Evolutionary conservation across 2,329 filamentous ascomycete species (phyloP).

Genomic region (Ophiosphaerella korrae): DNA sequence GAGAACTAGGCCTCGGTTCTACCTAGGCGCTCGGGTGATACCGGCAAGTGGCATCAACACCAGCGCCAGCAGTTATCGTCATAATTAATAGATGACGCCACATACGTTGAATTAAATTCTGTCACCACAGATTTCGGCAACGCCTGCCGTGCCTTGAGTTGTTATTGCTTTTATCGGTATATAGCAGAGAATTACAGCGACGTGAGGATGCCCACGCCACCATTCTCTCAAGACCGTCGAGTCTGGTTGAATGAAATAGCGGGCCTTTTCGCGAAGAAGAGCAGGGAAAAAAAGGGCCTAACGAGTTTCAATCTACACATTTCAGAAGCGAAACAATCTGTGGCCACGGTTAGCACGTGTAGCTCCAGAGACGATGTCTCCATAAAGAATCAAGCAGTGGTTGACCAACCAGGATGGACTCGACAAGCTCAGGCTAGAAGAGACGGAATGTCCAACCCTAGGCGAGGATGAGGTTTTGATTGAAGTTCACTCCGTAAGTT

Average conservation of each 20-base stretch:
- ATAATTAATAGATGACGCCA: constrained; percentile 40
- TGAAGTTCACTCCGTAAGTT: constrained; percentile 57
- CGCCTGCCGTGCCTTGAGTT: constrained; percentile 8
- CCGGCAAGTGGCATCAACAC: constrained; percentile 67
- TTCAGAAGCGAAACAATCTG: constrained; percentile 13
- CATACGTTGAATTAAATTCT: constrained; percentile 19
- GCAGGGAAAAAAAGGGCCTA: constrained; percentile 12
- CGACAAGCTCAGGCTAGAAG: constrained; percentile 46
- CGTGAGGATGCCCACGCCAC: constrained; percentile 41
- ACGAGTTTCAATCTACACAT: constrained; percentile 11
- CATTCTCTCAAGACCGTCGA: constrained; percentile 43
- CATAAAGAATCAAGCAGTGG: constrained; percentile 48
- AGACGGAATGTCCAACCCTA: constrained; percentile 40
- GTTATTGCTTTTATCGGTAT: neutral
- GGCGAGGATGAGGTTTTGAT: constrained; percentile 56
- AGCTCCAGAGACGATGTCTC: constrained; percentile 25
- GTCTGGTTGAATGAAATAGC: constrained; percentile 43
- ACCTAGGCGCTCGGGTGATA: constrained; percentile 26
- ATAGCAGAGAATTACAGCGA: constrained; percentile 2
- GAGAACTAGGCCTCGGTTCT: constrained; percentile 18
- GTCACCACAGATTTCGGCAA: constrained; percentile 22
- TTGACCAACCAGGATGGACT: constrained; percentile 51
- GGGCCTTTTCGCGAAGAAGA: constrained; percentile 30
- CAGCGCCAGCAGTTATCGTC: constrained; percentile 75
- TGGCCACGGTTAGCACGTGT: constrained; percentile 10